Evolutionary conservation across 108 stramenopile genomes (phyloP).

Genomic region (Bacterosira constricta): DNA sequence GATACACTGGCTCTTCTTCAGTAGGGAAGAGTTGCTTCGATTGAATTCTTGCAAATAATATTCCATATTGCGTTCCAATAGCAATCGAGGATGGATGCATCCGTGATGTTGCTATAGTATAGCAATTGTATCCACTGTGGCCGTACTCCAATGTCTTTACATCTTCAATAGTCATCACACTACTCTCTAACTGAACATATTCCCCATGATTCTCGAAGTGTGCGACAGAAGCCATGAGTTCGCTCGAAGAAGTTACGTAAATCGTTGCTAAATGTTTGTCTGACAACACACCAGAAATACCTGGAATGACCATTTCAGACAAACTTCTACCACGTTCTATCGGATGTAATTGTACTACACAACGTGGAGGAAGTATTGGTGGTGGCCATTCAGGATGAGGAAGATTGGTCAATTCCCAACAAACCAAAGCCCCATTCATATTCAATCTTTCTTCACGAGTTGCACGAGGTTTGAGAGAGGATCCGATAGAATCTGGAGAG

Average conservation of each 20-base stretch:
- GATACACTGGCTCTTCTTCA: neutral
- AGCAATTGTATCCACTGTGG: constrained; percentile 5
- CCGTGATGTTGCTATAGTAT: constrained; percentile 16
- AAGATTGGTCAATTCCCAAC: constrained; percentile 24
- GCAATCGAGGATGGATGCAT: constrained; percentile 23
- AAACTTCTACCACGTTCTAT: constrained; percentile 21
- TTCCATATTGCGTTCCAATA: constrained; percentile 37
- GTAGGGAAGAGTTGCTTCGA: neutral
- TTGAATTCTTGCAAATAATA: constrained; percentile 25
- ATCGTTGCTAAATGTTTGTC: constrained; percentile 10
- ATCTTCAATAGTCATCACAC: constrained; percentile 7
- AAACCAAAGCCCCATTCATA: constrained; percentile 28
- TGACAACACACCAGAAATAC: constrained; percentile 7
- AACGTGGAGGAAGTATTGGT: constrained; percentile 20
- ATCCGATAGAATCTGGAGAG: constrained; percentile 38
- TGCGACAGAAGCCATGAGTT: constrained; percentile 18
- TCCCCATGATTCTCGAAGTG: constrained; percentile 11
- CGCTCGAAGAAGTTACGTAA: constrained; percentile 26
- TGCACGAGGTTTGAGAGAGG: constrained; percentile 30
- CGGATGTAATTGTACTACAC: constrained; percentile 18
- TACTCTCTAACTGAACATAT: constrained; percentile 19
- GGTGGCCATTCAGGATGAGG: constrained; percentile 26
- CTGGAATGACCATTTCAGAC: constrained; percentile 27
- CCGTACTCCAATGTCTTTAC: neutral
- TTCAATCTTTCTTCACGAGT: constrained; percentile 31